Evolutionary conservation across 2,329 filamentous ascomycete species (phyloP), one percentile per base, ranked within the genome.

Genomic region (Talaromyces sp.): DNA sequence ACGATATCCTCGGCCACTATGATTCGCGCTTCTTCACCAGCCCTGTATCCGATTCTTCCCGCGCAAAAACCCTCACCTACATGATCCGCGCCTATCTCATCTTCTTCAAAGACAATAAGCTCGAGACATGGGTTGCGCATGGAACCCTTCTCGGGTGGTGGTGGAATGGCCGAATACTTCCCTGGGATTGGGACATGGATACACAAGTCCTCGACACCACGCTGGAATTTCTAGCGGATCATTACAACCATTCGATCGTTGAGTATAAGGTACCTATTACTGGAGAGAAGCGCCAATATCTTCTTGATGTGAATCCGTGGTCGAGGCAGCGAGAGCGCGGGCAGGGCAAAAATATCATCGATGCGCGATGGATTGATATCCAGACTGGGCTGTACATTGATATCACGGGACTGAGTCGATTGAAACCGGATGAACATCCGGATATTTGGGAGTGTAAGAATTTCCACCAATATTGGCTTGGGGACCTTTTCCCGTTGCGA

Each of bases 71-170:
- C 5, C 81, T 93, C 51, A 80, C 80, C 45, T 81, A 89, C 69
- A 84, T 94, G 60, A 82, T 91, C 59, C 83, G 86, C 57, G 86
- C 88, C 47, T 94, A 94, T 73, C 80, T 94, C 40, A 78, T 80
- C 41, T 85, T 83, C 51, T 87, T 89, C 70, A 76, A 78, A 40
- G 77, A 82, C 16, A 78, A 86, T 49, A 82, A 84, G 6, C 74
- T 91, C 56, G 89, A 93, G 73, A 93, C 90, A 0, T 94, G 90
- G 90, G 84, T 95, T 54, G 90, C 90, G 35, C 90, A 95, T 70
- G 90, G 90, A 44, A 91, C 90, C 4, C 75, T 94, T 45, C 77
- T 95, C 19, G 90, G 90, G 11, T 95, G 90, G 90, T 94, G 89
- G 88, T 95, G 90, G 90, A 93, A 91, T 68, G 78, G 78, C 51